Evolutionary conservation across 169 alveolate genomes (phyloP).

Genomic region (Plasmodium cynomolgi): DNA sequence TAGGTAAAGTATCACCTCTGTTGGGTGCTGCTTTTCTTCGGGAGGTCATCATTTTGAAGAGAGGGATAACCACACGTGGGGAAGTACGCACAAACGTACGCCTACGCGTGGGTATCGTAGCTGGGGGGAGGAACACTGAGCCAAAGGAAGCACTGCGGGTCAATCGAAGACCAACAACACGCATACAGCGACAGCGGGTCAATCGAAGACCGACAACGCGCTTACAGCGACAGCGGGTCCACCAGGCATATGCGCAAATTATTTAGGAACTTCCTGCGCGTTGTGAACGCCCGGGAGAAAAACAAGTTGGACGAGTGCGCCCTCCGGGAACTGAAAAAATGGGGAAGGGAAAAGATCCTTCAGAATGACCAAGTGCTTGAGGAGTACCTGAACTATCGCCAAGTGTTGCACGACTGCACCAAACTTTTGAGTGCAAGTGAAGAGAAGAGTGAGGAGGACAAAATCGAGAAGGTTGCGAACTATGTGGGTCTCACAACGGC

Average conservation of each 20-base stretch:
- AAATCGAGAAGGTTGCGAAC: constrained; percentile 66
- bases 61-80: neutral
- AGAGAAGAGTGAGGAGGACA: neutral
- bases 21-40: neutral
- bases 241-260: neutral
- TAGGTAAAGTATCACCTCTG: neutral
- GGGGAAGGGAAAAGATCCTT: constrained; percentile 41
- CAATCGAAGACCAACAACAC: too few relatives aligned
- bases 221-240: too few relatives aligned
- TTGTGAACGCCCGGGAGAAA: constrained; percentile 24
- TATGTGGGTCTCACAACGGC: constrained; percentile 53
- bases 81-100: neutral
- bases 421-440: neutral
- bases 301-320: neutral
- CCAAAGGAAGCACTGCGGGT: too few relatives aligned
- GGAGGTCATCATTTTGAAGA: neutral
- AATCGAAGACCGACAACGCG: neutral
- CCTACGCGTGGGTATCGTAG: neutral
- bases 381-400: constrained; percentile 36
- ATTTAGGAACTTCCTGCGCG: constrained; percentile 36
- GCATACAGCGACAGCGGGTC: neutral
- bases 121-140: neutral
- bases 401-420: constrained; percentile 41
- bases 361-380: constrained; percentile 5
- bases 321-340: constrained; percentile 16